Percentiles rank a stretch among this genome's conserved stretches.
Evolutionary conservation across 768 basidiomycete species (phyloP).

Genomic region (Tulasnella sp.): DNA sequence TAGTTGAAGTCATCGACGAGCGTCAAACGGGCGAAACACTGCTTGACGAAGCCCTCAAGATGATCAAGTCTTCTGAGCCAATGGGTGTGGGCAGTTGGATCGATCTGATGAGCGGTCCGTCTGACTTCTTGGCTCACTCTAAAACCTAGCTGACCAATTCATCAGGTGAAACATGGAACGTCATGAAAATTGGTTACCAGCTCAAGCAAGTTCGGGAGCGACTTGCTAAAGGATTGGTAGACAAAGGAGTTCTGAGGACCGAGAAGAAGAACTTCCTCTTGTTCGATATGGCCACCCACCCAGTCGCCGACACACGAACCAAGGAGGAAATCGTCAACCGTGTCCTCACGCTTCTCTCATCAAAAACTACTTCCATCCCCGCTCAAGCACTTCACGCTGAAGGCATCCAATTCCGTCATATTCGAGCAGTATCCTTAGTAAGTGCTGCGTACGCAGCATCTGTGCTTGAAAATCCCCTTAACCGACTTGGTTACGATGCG

Average conservation of each 20-base stretch:
- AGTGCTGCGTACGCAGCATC: conserved; percentile 90
- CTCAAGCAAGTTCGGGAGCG: conserved; percentile 97
- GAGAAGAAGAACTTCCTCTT: conserved; percentile 98
- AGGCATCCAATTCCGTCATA: conserved; percentile 63
- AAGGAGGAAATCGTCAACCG: conserved; percentile 78
- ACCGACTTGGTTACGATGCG: conserved; percentile 79
- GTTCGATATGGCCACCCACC: conserved; percentile 99
- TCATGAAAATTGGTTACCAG: conserved; percentile 99
- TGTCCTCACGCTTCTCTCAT: conserved; percentile 62
- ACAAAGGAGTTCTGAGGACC: conserved; percentile 97
- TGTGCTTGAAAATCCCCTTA: conserved; percentile 90
- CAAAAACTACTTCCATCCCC: conserved; percentile 70
- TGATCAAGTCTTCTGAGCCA: conserved; percentile 75
- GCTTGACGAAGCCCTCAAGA: conserved; percentile 85
- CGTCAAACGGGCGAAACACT: conserved; percentile 91
- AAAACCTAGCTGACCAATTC: not conserved
- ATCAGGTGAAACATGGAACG: conserved; percentile 97
- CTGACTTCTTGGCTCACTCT: not conserved
- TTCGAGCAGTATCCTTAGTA: conserved; percentile 72
- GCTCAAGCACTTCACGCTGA: conserved; percentile 53
- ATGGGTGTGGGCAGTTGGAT: conserved; percentile 87
- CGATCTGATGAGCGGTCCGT: conserved; percentile 83
- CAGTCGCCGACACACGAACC: conserved; percentile 81
- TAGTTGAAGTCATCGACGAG: conserved; percentile 86
- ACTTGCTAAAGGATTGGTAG: conserved; percentile 90